A percentile compares a stretch with the other conserved stretches of the same genome.
These are phyloP conservation scores for Penicillium sp. DNA, from an alignment of 2,329 filamentous ascomycete genomes.

Conservation along the genomic window DNA sequence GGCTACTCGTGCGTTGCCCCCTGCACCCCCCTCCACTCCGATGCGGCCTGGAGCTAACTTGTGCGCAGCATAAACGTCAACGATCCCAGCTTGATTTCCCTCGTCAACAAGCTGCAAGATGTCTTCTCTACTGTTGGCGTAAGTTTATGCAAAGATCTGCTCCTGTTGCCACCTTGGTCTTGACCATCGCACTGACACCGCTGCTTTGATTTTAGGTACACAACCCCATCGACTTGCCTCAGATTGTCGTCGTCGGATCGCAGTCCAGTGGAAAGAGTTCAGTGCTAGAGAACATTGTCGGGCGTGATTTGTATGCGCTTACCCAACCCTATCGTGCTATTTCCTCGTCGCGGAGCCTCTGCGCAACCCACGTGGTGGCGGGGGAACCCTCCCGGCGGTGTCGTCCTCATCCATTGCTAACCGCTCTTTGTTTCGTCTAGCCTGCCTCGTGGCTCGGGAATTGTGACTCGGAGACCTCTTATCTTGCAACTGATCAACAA, in stretches of 20 bases:
- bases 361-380: conserved; percentile 16
- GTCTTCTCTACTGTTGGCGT: conserved; percentile 96
- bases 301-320: conserved; percentile 86
- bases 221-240: conserved; percentile 97
- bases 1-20: conserved; percentile 48
- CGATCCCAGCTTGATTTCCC: conserved; percentile 69
- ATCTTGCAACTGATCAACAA: conserved; percentile 98
- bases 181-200: conserved; percentile 30
- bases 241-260: conserved; percentile 97
- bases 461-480: conserved; percentile 92
- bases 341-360: conserved; percentile 2
- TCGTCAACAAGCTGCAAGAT: conserved; percentile 99
- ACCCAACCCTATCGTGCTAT: not conserved
- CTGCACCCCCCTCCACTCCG: conserved; percentile 30
- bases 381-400: conserved; percentile 12
- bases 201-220: conserved; percentile 65
- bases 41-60: conserved; percentile 30
- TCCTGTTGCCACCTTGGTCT: conserved; percentile 9
- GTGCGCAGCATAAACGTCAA: conserved; percentile 68
- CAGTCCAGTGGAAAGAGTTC: conserved; percentile 99
- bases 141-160: conserved; percentile 41
- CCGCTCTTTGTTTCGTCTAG: conserved; percentile 50
- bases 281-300: conserved; percentile 97
- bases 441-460: conserved; percentile 93
- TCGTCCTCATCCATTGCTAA: conserved; percentile 32